Evolutionary conservation across 1,139 yeast species (phyloP), one percentile per base, ranked within the genome.

Genomic region (Yamadazyma triangularis): DNA sequence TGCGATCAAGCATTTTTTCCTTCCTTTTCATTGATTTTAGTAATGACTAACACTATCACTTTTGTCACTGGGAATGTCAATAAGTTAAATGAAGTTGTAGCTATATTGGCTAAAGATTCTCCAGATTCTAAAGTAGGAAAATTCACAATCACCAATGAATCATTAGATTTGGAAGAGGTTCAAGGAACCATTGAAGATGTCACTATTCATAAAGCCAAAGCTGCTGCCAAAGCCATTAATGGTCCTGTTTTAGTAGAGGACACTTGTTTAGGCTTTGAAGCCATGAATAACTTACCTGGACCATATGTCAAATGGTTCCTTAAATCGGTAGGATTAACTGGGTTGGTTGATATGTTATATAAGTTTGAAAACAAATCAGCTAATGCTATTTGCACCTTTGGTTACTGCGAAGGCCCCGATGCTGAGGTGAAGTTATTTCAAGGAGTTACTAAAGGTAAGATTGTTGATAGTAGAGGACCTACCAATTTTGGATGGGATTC

Each of bases 241-340:
- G 89, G 88, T 0, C 93, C 97, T 0, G 96, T 87, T 1, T 67
- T 93, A 33, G 96, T 89, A 2, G 99, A 93, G 53, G 99, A 93
- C 50, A 93, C 98, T 0, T 89, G 95, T 32, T 71, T 93, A 29
- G 87, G 83, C 8, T 93, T 84, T 56, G 72, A 70, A 34, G 96
- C 95, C 2, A 70, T 83, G 53, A 79, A 84, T 31, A 66, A 71
- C 40, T 71, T 93, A 34, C 99, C 99, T 1, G 99, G 99, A 7
- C 97, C 98, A 1, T 69, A 74, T 45, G 74, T 78, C 56, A 89
- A 89, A 58, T 89, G 97, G 97, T 89, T 89, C 59, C 73, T 85
- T 29, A 62, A 78, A 38, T 60, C 76, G 11, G 56, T 88, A 41
- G 95, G 95, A 1, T 68, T 83, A 31, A 73, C 70, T 13, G 91